Base-by-base conservation (phyloP, 805 yeast genomes). In the Saccharomycopsis amapae region DNA sequence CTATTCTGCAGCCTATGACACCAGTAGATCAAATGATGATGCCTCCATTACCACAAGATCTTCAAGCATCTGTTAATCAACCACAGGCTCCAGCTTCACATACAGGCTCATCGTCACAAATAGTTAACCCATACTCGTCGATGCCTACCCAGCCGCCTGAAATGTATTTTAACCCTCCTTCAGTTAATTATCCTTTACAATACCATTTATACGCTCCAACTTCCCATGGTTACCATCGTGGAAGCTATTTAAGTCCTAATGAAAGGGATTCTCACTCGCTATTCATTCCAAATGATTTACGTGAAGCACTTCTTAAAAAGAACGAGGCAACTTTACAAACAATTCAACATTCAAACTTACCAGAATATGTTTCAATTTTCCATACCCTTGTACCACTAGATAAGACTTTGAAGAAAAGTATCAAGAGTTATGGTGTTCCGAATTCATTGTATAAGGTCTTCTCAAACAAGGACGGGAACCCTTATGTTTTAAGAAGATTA, bases 191-290 rank as follows among this genome's bases (percentile, higher is more conserved):
- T 53, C 83, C 84, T 0, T 65, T 85, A 37, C 87, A 87, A 57
- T 85, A 85, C 60, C 96, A 89, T 63, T 64, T 87, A 33, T 89
- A 90, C 63, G 93, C 96, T 0, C 97, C 97, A 2, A 73, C 78
- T 25, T 90, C 96, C 7, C 86, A 89, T 7, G 7, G 9, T 17
- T 2, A 89, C 88, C 6, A 79, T 81, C 57, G 61, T 80, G 40
- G 69, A 72, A 34, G 62, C 7, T 78, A 80, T 12, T 65, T 84
- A 51, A 72, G 73, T 40, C 77, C 85, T 1, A 79, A 88, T 59
- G 89, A 88, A 63, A 73, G 87, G 36, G 78, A 77, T 26, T 75
- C 81, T 2, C 75, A 76, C 45, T 74, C 73, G 47, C 69, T 93
- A 57, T 89, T 89, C 59, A 73, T 90, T 9, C 78, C 88, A 7